Conservation (phyloP, 2,329 filamentous ascomycete genomes). For the Hortaea werneckii region DNA sequence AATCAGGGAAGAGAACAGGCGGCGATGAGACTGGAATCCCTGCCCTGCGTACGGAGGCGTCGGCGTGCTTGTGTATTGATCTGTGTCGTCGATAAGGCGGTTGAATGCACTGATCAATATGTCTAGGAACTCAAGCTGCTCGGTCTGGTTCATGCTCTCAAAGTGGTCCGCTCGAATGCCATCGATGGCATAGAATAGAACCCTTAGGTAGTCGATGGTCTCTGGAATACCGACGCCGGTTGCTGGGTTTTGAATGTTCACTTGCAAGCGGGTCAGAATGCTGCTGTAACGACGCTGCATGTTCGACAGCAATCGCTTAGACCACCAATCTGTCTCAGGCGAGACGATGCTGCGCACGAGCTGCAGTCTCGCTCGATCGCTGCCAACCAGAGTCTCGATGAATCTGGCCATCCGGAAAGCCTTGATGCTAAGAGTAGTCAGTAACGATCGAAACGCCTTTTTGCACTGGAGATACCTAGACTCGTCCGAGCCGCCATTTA, state of each 20-base stretch:
- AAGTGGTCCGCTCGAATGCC: constrained; percentile 2
- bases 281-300: background rate
- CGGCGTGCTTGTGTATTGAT: constrained; percentile 1
- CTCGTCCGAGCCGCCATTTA: background rate
- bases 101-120: constrained; percentile 3
- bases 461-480: background rate
- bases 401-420: background rate
- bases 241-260: background rate
- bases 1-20: constrained; percentile 2
- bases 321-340: background rate
- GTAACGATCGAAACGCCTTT: too few species aligned
- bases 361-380: background rate
- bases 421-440: too few species aligned
- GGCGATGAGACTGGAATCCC: constrained; percentile 2
- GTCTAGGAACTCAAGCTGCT: background rate
- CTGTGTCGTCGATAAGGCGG: constrained; percentile 2
- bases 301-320: constrained; percentile 1
- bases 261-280: constrained; percentile 2
- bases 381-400: background rate
- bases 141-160: background rate
- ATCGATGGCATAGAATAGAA: constrained; percentile 4
- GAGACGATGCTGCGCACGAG: background rate
- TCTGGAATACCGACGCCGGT: constrained; percentile 2
- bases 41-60: constrained; percentile 4
- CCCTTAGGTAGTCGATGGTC: constrained; percentile 3